Base-by-base conservation (phyloP, 208 protist genomes). In the Crithidia bombi region DNA sequence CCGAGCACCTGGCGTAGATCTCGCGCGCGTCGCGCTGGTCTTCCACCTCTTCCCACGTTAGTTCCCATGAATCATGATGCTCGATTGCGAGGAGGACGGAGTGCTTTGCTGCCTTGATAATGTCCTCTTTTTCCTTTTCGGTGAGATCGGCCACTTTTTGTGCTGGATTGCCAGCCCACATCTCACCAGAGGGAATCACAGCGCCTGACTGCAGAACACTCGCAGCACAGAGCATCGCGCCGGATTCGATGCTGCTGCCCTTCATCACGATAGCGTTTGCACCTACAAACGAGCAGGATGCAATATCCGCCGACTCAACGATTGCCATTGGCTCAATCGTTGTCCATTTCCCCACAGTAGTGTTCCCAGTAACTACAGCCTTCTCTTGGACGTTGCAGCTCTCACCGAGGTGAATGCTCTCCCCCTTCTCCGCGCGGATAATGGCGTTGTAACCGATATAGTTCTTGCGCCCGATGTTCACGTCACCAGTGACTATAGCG, bases 101-200 rank as follows among this genome's bases (percentile, higher is more conserved):
- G 56, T 96, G 91, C 73, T 96, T 96, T 6, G 91, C 91, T 5
- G 91, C 82, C 74, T 94, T 96, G 50, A 94, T 84, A 57, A 96
- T 94, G 52, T 92, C 74, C 32, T 96, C 89, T 58, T 89, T 76
- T 41, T 96, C 92, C 38, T 93, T 90, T 68, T 96, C 89, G 17
- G 90, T 92, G 23, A 98, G 78, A 52, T 95, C 79, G 6, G 79
- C 82, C 43, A 96, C 69, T 56, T 96, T 95, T 63, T 97, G 82
- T 10, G 92, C 92, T 25, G 94, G 94, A 68, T 95, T 95, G 9
- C 94, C 94, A 7, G 90, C 80, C 91, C 94, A 98, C 80, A 98
- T 90, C 79, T 97, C 91, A 23, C 94, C 94, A 38, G 89, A 93
- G 25, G 94, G 94, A 58, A 98, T 92, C 43, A 92, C 75, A 3